phyloP scores from a whole-genome alignment of 2,329 filamentous ascomycete species.

The Hypocrella siamensis region DNA sequence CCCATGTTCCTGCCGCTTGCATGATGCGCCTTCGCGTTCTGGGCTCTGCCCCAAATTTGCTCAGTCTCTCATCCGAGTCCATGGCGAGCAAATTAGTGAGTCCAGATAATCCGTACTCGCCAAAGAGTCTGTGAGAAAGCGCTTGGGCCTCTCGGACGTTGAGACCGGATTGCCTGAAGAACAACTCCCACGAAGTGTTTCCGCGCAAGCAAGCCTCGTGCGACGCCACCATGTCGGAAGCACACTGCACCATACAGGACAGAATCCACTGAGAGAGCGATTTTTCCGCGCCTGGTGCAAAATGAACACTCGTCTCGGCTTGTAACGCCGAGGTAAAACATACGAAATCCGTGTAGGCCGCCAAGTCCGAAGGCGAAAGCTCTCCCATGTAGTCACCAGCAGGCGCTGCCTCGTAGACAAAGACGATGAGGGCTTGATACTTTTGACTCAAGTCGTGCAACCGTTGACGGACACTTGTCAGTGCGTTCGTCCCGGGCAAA shows the following conservation, averaged over 20 bases:
- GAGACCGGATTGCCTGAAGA: slow-evolving; percentile 18
- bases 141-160: slow-evolving; percentile 21
- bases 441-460: slow-evolving; percentile 35
- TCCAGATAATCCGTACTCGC: slow-evolving; percentile 11
- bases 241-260: slow-evolving; percentile 32
- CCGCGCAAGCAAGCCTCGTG: slow-evolving; percentile 19
- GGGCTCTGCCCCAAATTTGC: slow-evolving; percentile 11
- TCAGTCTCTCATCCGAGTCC: slow-evolving; percentile 10
- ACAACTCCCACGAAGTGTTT: slow-evolving; percentile 24
- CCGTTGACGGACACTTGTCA: slow-evolving; percentile 35
- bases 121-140: slow-evolving; percentile 11
- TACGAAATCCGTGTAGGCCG: slow-evolving; percentile 32
- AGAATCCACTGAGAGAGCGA: slow-evolving; percentile 40
- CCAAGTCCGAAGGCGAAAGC: slow-evolving; percentile 23
- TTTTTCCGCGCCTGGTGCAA: slow-evolving; percentile 32
- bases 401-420: slow-evolving; percentile 42
- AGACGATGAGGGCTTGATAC: slow-evolving; percentile 53
- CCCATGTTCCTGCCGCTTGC: slow-evolving; percentile 3
- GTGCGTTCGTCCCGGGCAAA: slow-evolving; percentile 33
- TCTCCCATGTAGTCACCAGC: slow-evolving; percentile 23
- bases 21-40: slow-evolving; percentile 8
- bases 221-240: slow-evolving; percentile 10
- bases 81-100: slow-evolving; percentile 16
- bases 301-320: slow-evolving; percentile 22
- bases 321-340: slow-evolving; percentile 28